Evolutionary conservation across 2,329 filamentous ascomycete genomes (phyloP), one percentile per base, ranked within the genome.

Genomic region (Claviceps humidiphila): DNA sequence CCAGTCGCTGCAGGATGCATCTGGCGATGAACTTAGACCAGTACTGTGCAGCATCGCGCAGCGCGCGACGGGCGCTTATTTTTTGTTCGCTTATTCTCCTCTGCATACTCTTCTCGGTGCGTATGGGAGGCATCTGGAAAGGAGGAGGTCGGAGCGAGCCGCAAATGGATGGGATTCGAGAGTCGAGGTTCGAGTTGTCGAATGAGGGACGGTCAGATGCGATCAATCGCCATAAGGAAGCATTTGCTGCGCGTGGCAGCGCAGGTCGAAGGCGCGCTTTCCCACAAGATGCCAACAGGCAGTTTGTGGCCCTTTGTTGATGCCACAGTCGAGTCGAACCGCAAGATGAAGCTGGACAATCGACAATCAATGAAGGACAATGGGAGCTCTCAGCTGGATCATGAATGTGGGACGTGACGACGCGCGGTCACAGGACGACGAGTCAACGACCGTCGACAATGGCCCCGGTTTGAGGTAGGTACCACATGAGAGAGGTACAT

Each of bases 11-110:
- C 34, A 64, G 62, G 44, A 81, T 68, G 62, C 77, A 78, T 53
- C 65, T 70, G 39, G 67, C 60, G 43, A 82, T 64, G 58, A 82
- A 81, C 16, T 65, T 64, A 45, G 65, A 55, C 80, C 80, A 79
- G 56, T 74, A 69, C 30, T 59, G 56, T 30, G 67, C 54, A 3
- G 68, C 56, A n/a, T 56, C 58, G 24, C 57, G 60, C 54, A 68
- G 51, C 16, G 58, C 58, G 39, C 58, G 52, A 20, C 55, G 53
- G n/a, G 59, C 55, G 20, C 57, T 46, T 48, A 51, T 45, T 49
- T 51, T 56, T 34, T 57, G 57, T 17, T 34, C 55, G 20, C 57
- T 46, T 49, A 52, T 48, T 50, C 51, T 56, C 30, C 56, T 57
- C 16, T 65, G 60, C 66, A 68, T 68, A 42, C 50, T 44, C 4